Evolutionary conservation across 257 asterid genomes (phyloP), one percentile per base, ranked within the genome.

Genomic region (Plantago ovata): DNA sequence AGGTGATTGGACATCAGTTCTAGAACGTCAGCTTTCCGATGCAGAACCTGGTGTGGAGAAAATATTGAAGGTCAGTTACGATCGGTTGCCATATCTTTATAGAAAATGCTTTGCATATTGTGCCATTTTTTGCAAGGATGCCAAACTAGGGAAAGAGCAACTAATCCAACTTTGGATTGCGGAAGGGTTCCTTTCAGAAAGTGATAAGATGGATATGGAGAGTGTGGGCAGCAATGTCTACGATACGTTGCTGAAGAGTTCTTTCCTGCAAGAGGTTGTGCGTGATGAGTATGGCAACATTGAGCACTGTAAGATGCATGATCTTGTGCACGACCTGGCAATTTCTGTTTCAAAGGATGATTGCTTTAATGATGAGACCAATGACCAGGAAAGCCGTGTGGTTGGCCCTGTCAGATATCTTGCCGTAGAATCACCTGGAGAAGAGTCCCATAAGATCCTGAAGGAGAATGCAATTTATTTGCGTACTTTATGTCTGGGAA

Each of bases 161-260:
- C 38, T 61, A 38, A 16, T 61, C 66, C 66, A 61, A 28, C 50
- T 61, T n/a, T 61, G 66, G 66, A 61, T 61, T 58, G 66, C 66
- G 12, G 50, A 53, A 53, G 58, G 58, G 5, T 53, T 53, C 13
- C 58, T 53, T 28, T n/a, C 1, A 0, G 58, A 15, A n/a, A 53
- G 4, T 32, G 42, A 53, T n/a, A n/a, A n/a, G n/a, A n/a, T n/a
- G n/a, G n/a, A n/a, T 15, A 53, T 53, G 58, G 58, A 53, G 42
- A 28, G 12, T 32, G 13, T 32, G 7, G 58, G 58, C 42, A 53
- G 9, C 23, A 53, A 32, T 23, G 8, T 32, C 3, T 53, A 14
- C 6, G 36, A 50, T 8, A 11, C 14, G 7, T 50, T 50, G 16
- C 20, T 50, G 36, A 4, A 21, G 10, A 20, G 15, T 53, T 53